These are phyloP conservation scores for Colletotrichum chlorophyti DNA, from an alignment of 2,329 filamentous ascomycete genomes.

Conservation along the genomic window DNA sequence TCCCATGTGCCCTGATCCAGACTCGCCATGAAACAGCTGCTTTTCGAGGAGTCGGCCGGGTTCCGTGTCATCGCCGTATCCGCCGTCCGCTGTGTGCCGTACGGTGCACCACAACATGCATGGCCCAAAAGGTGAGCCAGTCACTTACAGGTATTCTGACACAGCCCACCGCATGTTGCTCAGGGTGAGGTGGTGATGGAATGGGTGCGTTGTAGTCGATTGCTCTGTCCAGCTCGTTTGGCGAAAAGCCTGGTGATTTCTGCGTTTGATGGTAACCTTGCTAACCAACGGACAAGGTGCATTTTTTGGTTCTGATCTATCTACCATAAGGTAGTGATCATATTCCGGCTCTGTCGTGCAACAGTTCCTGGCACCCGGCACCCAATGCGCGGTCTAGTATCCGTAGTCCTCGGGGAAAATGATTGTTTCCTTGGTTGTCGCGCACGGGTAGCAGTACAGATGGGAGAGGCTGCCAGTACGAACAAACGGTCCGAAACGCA, in stretches of 20 bases:
- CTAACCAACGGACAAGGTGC: not conserved
- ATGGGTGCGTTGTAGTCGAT: no score
- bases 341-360: not conserved
- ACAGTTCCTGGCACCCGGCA: not conserved
- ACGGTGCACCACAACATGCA: not conserved
- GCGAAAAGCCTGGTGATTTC: not conserved
- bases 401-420: no score
- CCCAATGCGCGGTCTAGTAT: constrained; percentile 4
- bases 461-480: not conserved
- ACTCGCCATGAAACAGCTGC: constrained; percentile 16
- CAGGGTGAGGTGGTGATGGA: not conserved
- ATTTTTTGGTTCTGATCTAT: not conserved
- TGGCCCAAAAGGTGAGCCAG: not conserved
- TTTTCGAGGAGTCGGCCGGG: constrained; percentile 17
- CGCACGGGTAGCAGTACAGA: not conserved
- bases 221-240: not conserved
- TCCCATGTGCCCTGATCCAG: constrained; percentile 9
- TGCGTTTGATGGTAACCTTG: not conserved
- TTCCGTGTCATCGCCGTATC: not conserved
- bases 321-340: no score
- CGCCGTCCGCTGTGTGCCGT: not conserved
- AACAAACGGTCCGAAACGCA: constrained; percentile 8
- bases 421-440: not conserved
- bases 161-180: not conserved
- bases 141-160: not conserved